Base-by-base conservation (phyloP, 2,329 filamentous ascomycete genomes). In the Chalaropsis thielavioides region DNA sequence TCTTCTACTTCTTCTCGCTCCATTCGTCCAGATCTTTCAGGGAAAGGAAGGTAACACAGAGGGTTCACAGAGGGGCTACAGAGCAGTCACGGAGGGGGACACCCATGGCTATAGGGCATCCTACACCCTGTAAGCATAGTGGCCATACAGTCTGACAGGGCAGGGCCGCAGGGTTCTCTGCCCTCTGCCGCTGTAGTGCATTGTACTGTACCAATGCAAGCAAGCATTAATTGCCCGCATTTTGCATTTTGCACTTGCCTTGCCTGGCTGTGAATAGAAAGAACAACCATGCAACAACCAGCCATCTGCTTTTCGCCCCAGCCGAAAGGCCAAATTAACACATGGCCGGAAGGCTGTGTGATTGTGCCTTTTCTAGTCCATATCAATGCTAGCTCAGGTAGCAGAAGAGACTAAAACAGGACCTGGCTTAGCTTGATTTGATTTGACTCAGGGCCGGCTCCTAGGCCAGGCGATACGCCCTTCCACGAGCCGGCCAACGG, bases 181-280 rank as follows among this genome's bases (percentile, higher is more conserved):
- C n/a, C 8, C 13, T 15, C 43, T n/a, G 15, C 13, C 15, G 8
- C 7, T 44, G 41, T 17, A 10, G 17, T 19, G 22, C 31, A 31
- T 31, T 31, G 2, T 31, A 31, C 31, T 31, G 6, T 31, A 31
- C 31, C 31, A 31, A 31, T n/a, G n/a, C n/a, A 56, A 31, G 51
- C 51, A 56, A 35, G 51, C n/a, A 56, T 31, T 56, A 56, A 56
- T 56, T 56, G 51, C 51, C 22, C 51, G 51, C 51, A 56, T 27
- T 31, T 31, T 31, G 51, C 51, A 56, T 27, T 31, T 31, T 31
- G 31, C 31, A 31, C 31, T 4, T 31, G 3, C 51, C 27, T 54
- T 46, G 43, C 15, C 13, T 49, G 19, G 46, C 11, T 49, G 10
- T 10, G 8, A 49, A 22, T 2, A 49, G 46, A 49, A 49, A 49